Evolutionary conservation across 345 rosid genomes (phyloP), one percentile per base, ranked within the genome.

Genomic region (Salix suchowensis): DNA sequence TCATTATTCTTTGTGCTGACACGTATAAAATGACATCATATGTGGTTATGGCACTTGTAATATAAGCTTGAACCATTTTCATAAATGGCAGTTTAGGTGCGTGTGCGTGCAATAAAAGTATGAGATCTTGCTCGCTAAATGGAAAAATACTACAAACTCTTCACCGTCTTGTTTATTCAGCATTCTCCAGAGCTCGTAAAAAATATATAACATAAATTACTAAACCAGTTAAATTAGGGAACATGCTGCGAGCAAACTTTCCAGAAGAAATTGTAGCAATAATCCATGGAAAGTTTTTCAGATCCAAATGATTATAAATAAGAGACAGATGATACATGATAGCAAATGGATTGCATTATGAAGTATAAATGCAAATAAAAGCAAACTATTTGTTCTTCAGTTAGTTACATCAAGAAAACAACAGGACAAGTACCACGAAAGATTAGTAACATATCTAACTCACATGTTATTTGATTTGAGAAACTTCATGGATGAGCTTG

Each of bases 401-500:
- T 58, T 58, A 23, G 64, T n/a, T 10, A 23, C 14, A n/a, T 23
- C 28, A 4, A 34, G 36, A 34, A 34, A 34, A 34, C 36, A 34
- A 34, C 36, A 34, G 5, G 36, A 34, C 36, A 34, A 34, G 36
- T 34, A 34, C 5, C 6, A 4, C 36, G 36, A 34, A 34, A 34
- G 36, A 34, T 34, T 34, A 34, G 36, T 34, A 4, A 34, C 36
- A 34, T 32, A 32, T 32, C 34, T 4, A 34, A n/a, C 64, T 58
- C 64, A 58, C 64, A 58, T 58, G 23, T 9, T 58, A 58, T 58
- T 58, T 4, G 28, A 58, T 58, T 12, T 34, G 52, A 65, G 73
- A 67, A 23, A n/a, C 40, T 52, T 42, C 13, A 15, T 23, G 62
- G 65, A 67, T 72, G 71, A 76, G 77, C 61, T 67, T 66, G 21